Evolutionary conservation across 108 stramenopile genomes (phyloP).

Genomic region (Cyclotella sp.): DNA sequence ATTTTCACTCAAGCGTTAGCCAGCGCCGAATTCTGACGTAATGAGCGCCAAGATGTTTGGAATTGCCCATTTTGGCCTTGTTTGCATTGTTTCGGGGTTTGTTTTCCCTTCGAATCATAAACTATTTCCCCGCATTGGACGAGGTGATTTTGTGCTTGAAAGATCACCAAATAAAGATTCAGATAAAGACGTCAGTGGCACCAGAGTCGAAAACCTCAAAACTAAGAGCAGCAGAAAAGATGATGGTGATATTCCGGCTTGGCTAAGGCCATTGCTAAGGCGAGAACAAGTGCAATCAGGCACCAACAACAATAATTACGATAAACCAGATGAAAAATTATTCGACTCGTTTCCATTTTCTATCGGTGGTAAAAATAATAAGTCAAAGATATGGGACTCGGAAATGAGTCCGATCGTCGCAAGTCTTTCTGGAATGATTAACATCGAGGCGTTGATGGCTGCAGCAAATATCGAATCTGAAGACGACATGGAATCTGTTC

Average conservation of each 20-base stretch:
- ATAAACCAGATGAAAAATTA: background rate
- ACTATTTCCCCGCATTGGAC: background rate
- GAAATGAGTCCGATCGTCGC: slow-evolving; percentile 49
- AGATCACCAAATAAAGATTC: background rate
- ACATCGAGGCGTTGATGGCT: slow-evolving; percentile 46
- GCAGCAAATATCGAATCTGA: slow-evolving; percentile 43
- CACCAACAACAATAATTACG: background rate
- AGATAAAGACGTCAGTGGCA: background rate
- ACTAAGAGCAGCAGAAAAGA: background rate
- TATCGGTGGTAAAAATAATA: slow-evolving; percentile 10
- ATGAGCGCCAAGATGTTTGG: background rate
- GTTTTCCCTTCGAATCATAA: background rate
- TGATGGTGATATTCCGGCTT: slow-evolving; percentile 2
- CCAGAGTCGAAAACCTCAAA: background rate
- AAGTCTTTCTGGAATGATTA: slow-evolving; percentile 47
- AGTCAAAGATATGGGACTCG: slow-evolving; percentile 23
- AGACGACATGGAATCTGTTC: slow-evolving; percentile 15
- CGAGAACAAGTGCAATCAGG: background rate
- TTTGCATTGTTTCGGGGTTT: background rate
- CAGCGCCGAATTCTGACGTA: background rate
- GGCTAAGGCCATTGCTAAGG: background rate
- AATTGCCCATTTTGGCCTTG: background rate
- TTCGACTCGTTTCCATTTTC: slow-evolving; percentile 42
- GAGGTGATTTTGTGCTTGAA: no score
- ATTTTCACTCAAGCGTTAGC: no score